phyloP scores from a whole-genome alignment of 2,329 filamentous ascomycete genomes.

The Ophiocordyceps camponoti-leonardi region DNA sequence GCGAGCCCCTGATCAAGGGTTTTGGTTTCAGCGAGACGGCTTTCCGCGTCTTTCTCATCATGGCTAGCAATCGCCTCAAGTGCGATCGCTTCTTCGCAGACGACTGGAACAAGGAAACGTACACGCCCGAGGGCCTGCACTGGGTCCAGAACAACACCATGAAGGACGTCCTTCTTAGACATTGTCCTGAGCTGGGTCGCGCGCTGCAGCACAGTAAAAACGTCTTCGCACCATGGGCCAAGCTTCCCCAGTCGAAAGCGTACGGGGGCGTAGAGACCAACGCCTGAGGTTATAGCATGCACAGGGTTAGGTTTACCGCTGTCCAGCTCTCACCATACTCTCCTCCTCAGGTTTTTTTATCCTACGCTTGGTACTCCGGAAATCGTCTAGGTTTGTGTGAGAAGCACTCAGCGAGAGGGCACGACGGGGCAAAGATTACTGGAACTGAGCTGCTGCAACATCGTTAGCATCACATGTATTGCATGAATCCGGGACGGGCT shows the following conservation, averaged over 20 bases:
- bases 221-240: not conserved
- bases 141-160: not conserved
- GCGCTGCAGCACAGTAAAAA: not conserved
- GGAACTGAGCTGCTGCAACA: no score
- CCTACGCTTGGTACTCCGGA: no score
- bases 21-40: conserved; percentile 1
- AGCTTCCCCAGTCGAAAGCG: not conserved
- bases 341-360: no score
- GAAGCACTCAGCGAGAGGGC: no score
- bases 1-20: not conserved
- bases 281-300: not conserved
- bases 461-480: no score
- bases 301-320: no score
- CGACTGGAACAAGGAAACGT: conserved; percentile 1
- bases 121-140: not conserved
- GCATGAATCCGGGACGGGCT: no score
- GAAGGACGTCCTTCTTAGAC: not conserved
- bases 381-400: no score
- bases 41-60: conserved; percentile 1
- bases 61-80: conserved; percentile 1
- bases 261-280: conserved; percentile 1
- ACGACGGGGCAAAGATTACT: no score
- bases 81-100: conserved; percentile 1
- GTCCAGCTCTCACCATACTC: no score
- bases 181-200: not conserved